Conservation (phyloP, 139 green algal genomes). For the Closterium sp. region DNA sequence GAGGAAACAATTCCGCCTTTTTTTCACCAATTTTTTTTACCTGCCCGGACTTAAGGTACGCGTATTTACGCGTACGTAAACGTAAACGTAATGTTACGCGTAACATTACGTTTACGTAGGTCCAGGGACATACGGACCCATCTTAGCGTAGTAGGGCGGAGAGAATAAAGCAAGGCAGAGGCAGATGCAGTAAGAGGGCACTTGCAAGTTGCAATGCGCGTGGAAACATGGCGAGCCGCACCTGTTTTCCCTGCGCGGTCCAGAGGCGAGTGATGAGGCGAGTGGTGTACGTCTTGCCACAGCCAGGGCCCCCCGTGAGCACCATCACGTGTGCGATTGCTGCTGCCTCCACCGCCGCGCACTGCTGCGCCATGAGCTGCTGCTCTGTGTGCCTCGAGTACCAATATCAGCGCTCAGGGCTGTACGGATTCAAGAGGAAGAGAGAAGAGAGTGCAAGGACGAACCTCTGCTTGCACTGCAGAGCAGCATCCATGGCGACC, state of each 20-base stretch:
- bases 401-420: no score
- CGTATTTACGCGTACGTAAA: no score
- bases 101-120: no score
- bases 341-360: background rate
- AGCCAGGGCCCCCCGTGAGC: slow-evolving; percentile 38
- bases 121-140: no score
- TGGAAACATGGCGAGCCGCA: background rate
- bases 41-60: no score
- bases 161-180: background rate
- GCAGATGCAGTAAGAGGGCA: background rate
- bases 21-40: no score
- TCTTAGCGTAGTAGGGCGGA: background rate
- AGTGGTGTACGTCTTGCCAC: slow-evolving; percentile 53
- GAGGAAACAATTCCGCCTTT: no score
- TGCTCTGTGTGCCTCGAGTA: background rate
- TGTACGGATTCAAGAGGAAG: no score
- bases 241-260: slow-evolving; percentile 33
- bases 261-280: slow-evolving; percentile 49
- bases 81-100: no score
- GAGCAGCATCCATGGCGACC: background rate
- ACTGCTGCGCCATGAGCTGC: background rate
- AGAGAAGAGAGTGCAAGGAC: background rate
- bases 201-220: background rate
- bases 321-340: background rate
- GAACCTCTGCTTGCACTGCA: background rate